Evolutionary conservation across 352 stramenopile genomes (phyloP), one percentile per base, ranked within the genome.

Genomic region (Globisporangium parvum): DNA sequence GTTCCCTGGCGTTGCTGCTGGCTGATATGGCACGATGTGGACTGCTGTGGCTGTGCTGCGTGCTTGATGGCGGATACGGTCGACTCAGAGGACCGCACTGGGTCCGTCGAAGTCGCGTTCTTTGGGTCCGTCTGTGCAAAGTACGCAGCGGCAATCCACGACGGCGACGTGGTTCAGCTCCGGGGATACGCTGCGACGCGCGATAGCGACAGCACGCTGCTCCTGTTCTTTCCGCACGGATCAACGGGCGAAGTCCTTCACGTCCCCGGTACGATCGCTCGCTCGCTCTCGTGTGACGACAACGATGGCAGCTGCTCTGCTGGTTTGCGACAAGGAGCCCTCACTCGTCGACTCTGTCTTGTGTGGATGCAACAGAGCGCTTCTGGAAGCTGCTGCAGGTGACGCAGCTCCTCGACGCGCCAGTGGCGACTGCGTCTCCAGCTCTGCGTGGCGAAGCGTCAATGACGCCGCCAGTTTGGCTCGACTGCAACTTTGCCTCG

Each of bases 91-190:
- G 80, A 90, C 55, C n/a, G 50, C 8, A 57, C 59, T 2, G 63
- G 61, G 0, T 70, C 64, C 0, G 62, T 82, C 10, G 80, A 88
- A 55, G 55, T 88, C 15, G 67, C 77, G n/a, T 90, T 90, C 51
- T 84, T 83, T 18, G 80, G 80, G 0, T 75, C 77, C 2, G 81
- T 80, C 71, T 85, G 74, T 14, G 77, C 76, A 1, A 77, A 71
- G 41, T 78, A 80, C 58, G 87, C 76, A 56, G 33, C 76, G 15
- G 57, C 60, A 0, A 51, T 90, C 26, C 54, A 82, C 15, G 80
- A 90, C 58, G 77, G 80, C 33, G 80, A 90, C 42, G 54, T 87
- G 21, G 53, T 87, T 23, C 76, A 87, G 47, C 53, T 88, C 14
- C 51, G 72, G 51, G 71, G 67, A 0, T 88, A 86, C 60, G 69